These are phyloP conservation scores for Candida boidinii DNA, from an alignment of 805 yeast genomes.

Conservation along the genomic window DNA sequence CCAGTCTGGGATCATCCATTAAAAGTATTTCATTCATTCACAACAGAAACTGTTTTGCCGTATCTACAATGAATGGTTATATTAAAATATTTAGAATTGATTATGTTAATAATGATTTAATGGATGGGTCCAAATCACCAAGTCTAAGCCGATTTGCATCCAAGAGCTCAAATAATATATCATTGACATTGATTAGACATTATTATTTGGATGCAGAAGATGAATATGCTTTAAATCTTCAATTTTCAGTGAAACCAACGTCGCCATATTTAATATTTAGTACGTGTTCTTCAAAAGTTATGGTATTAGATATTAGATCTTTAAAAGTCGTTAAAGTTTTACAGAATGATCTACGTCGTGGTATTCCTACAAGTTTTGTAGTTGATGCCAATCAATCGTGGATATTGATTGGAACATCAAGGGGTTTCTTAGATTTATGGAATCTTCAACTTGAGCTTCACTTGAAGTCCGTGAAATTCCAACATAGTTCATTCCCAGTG, in stretches of 20 bases:
- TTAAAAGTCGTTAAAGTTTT: slow-evolving; percentile 36
- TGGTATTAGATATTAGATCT: slow-evolving; percentile 48
- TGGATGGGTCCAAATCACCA: no score
- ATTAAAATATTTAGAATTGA: slow-evolving; percentile 33
- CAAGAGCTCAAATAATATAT: slow-evolving; percentile 3
- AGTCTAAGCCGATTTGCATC: no score
- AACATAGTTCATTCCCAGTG: slow-evolving; percentile 33
- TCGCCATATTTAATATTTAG: slow-evolving; percentile 37
- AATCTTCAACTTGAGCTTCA: slow-evolving; percentile 61
- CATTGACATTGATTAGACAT: slow-evolving; percentile 28
- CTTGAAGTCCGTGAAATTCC: slow-evolving; percentile 56
- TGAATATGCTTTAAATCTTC: slow-evolving; percentile 34
- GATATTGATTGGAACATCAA: slow-evolving; percentile 66
- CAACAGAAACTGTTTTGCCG: slow-evolving; percentile 50
- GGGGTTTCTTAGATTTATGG: slow-evolving; percentile 74
- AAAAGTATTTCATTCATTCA: slow-evolving; percentile 42
- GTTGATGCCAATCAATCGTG: slow-evolving; percentile 48
- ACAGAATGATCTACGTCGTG: slow-evolving; percentile 54
- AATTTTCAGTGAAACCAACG: slow-evolving; percentile 30
- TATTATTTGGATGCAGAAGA: slow-evolving; percentile 26
- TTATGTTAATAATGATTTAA: slow-evolving; percentile 18
- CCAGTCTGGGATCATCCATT: slow-evolving; percentile 42
- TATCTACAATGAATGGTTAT: slow-evolving; percentile 39
- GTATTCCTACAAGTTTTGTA: slow-evolving; percentile 53
- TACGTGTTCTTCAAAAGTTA: slow-evolving; percentile 45